These are phyloP conservation scores for Phytophthora constricta DNA, from an alignment of 352 stramenopile genomes.

Conservation along the genomic window DNA sequence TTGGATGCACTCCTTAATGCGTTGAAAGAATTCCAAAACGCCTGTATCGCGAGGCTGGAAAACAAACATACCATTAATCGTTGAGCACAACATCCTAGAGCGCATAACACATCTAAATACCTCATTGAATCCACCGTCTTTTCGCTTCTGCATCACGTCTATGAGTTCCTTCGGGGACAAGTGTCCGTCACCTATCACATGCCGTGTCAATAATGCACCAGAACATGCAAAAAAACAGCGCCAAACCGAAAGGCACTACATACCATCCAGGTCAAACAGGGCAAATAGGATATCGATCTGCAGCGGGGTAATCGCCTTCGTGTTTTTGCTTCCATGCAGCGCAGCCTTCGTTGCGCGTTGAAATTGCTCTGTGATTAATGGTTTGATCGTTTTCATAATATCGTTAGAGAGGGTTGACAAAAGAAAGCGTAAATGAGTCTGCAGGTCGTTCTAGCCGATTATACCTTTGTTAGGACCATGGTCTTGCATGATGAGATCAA, in stretches of 20 bases:
- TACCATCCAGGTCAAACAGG: slow-evolving; percentile 84
- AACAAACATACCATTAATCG: slow-evolving; percentile 6
- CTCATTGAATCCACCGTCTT: slow-evolving; percentile 83
- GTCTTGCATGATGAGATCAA: slow-evolving; percentile 83
- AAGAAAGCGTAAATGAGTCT: too few species aligned
- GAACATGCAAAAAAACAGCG: not conserved
- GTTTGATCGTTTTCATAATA: too few species aligned
- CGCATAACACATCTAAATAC: slow-evolving; percentile 36
- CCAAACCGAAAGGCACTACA: too few species aligned
- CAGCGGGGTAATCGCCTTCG: slow-evolving; percentile 70
- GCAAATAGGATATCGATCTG: slow-evolving; percentile 89
- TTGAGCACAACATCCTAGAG: not conserved
- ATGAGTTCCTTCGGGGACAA: slow-evolving; percentile 87
- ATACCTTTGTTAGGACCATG: slow-evolving; percentile 88
- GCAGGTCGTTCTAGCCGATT: too few species aligned
- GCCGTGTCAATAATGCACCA: not conserved
- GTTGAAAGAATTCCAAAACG: slow-evolving; percentile 68
- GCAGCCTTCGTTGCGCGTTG: slow-evolving; percentile 72
- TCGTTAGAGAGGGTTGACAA: not conserved
- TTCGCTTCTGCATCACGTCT: slow-evolving; percentile 87
- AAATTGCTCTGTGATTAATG: slow-evolving; percentile 82
- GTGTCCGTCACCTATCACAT: slow-evolving; percentile 63
- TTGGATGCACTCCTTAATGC: slow-evolving; percentile 75
- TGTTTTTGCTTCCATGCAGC: slow-evolving; percentile 60
- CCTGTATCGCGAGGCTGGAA: slow-evolving; percentile 77